Evolutionary conservation across 1,284 basidiomycete genomes (phyloP).

Genomic region (Anthracocystis walkeri): DNA sequence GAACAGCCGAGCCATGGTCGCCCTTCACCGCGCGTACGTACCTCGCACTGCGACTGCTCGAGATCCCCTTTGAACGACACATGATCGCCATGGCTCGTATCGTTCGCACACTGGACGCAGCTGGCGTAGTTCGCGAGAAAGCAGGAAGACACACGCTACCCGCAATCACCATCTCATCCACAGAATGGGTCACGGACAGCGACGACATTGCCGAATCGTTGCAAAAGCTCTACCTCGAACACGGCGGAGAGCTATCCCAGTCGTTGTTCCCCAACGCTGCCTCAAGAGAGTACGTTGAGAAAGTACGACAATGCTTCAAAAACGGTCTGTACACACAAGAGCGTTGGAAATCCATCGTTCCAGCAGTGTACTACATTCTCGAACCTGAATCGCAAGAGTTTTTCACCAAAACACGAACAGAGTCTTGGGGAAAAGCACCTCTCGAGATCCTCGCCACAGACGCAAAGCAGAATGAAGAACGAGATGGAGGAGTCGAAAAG

Average conservation of each 20-base stretch:
- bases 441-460: conserved; percentile 22
- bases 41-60: conserved; percentile 33
- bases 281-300: background rate
- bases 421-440: conserved; percentile 23
- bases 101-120: background rate
- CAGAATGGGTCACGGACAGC: conserved; percentile 30
- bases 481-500: conserved; percentile 20
- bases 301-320: background rate
- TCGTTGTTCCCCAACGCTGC: conserved; percentile 30
- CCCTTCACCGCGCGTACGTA: conserved; percentile 40
- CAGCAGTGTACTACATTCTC: conserved; percentile 22
- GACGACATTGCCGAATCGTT: conserved; percentile 22
- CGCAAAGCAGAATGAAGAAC: conserved; percentile 12
- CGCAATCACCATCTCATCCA: conserved; percentile 26
- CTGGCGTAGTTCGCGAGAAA: background rate
- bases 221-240: conserved; percentile 25
- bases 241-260: conserved; percentile 8
- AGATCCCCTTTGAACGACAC: conserved; percentile 21
- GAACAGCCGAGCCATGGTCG: conserved; percentile 34
- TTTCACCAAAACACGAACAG: conserved; percentile 16
- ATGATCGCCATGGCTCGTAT: conserved; percentile 25
- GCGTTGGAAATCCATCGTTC: conserved; percentile 27
- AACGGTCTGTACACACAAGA: conserved; percentile 1
- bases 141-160: conserved; percentile 16
- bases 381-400: conserved; percentile 28